Conservation (phyloP, 2,329 filamentous ascomycete genomes). For the Akanthomyces lecanii region DNA sequence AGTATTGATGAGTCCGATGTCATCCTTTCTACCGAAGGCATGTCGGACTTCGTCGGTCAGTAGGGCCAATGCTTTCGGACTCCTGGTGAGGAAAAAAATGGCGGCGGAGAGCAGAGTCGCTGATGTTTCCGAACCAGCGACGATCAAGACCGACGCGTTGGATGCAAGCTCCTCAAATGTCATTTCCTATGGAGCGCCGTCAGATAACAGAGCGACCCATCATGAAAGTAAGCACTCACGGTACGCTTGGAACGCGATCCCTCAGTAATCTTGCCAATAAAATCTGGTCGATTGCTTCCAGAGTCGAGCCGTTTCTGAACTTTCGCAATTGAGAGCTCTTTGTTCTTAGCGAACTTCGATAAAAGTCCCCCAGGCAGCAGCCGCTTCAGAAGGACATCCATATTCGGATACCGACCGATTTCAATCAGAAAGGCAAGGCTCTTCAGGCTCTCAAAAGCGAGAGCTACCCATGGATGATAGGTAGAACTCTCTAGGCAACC, state of each 20-base stretch:
- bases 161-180: not conserved
- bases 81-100: conserved; percentile 26
- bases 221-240: not conserved
- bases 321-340: not conserved
- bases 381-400: not conserved
- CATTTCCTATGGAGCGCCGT: not conserved
- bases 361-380: not conserved
- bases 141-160: conserved; percentile 22
- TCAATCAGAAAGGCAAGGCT: not conserved
- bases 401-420: not conserved
- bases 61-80: not conserved
- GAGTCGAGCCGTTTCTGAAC: not conserved
- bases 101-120: conserved; percentile 28
- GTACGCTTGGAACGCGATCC: not conserved
- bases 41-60: not conserved
- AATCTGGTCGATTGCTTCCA: not conserved
- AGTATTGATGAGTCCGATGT: not conserved
- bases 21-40: not conserved
- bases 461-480: conserved; percentile 12
- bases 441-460: not conserved
- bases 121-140: conserved; percentile 33
- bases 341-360: not conserved
- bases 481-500: conserved; percentile 24
- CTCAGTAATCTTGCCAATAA: not conserved
- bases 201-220: not conserved